phyloP scores from a whole-genome alignment of 2,329 filamentous ascomycete genomes.

The Lasiodiplodia sp. region DNA sequence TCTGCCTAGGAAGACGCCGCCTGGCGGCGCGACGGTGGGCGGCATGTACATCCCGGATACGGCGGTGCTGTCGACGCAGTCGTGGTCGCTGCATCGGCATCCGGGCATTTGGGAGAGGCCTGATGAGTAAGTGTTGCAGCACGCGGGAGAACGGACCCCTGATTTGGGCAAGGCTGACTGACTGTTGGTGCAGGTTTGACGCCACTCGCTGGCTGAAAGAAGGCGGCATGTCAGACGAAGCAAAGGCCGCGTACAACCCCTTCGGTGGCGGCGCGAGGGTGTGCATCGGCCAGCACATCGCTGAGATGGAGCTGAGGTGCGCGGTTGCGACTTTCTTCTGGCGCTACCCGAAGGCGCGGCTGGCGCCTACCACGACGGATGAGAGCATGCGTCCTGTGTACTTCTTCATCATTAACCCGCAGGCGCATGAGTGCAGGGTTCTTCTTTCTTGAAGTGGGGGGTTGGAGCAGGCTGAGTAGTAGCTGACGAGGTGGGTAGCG shows the following conservation, averaged over 20 bases:
- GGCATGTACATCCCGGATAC: slow-evolving; percentile 46
- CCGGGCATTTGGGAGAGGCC: slow-evolving; percentile 3
- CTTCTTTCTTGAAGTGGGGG: slow-evolving; percentile 32
- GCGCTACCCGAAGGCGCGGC: slow-evolving; percentile 45
- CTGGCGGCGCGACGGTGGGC: slow-evolving; percentile 42
- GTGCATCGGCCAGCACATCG: slow-evolving; percentile 74
- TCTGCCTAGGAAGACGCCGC: slow-evolving; percentile 45
- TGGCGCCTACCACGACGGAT: slow-evolving; percentile 41
- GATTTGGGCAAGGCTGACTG: background rate
- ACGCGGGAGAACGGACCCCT: too few relatives aligned
- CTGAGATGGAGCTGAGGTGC: slow-evolving; percentile 63
- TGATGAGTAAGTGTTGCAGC: background rate
- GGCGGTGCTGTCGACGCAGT: slow-evolving; percentile 47
- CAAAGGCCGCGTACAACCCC: slow-evolving; percentile 67
- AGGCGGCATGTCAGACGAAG: slow-evolving; percentile 35
- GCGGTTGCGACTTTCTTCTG: slow-evolving; percentile 61
- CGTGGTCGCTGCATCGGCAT: slow-evolving; percentile 49
- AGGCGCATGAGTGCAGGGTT: slow-evolving; percentile 52
- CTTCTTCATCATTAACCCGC: slow-evolving; percentile 54
- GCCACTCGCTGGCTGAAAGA: slow-evolving; percentile 41
- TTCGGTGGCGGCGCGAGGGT: slow-evolving; percentile 74
- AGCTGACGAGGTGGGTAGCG: too few relatives aligned
- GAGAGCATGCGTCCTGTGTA: slow-evolving; percentile 53
- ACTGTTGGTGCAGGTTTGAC: slow-evolving; percentile 38
- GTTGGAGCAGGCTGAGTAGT: too few relatives aligned